Evolutionary conservation across 179 eudicot species (phyloP), one percentile per base, ranked within the genome.

Genomic region (Patellifolia procumbens): DNA sequence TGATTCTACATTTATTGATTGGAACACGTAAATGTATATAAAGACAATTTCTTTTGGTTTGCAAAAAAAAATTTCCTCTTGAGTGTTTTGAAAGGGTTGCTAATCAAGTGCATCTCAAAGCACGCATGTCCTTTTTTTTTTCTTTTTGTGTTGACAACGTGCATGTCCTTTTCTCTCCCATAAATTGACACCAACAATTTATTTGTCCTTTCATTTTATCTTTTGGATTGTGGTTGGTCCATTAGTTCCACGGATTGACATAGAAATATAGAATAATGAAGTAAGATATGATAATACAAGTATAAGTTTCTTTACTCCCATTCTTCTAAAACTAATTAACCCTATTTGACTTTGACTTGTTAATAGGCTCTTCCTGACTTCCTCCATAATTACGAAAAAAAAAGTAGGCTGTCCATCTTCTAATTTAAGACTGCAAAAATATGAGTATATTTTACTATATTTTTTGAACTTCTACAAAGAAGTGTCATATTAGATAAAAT

Each of bases 1-100:
- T 62, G 43, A 62, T 74, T 62, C n/a, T 48, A 63, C 43, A 62
- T 74, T 22, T 49, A 63, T 63, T 51, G 60, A 63, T 74, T 31
- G 48, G 68, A 29, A 71, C 63, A 71, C 35, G 45, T 35, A 39
- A 0, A 5, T 7, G 22, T 63, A 49, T 60, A 62, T 65, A 49
- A 48, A 31, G 68, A 73, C 65, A 42, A 8, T 0, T 56, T 6
- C 56, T 15, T 73, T 45, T 16, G 10, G 19, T n/a, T n/a, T n/a
- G n/a, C n/a, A n/a, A n/a, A n/a, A n/a, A n/a, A n/a, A n/a, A n/a
- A n/a, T n/a, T 29, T 3, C 9, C 10, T 26, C 59, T 69, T 69
- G 73, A 49, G 73, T 69, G 58, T 28, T 48, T 32, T 68, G 56
- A 32, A 68, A 68, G 58, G 39, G 72, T 68, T 68, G 15, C 42